A percentile compares a stretch with the other conserved stretches of the same genome.
Conservation (phyloP, 2,329 filamentous ascomycete genomes). For the Pseudogymnoascus sp. region DNA sequence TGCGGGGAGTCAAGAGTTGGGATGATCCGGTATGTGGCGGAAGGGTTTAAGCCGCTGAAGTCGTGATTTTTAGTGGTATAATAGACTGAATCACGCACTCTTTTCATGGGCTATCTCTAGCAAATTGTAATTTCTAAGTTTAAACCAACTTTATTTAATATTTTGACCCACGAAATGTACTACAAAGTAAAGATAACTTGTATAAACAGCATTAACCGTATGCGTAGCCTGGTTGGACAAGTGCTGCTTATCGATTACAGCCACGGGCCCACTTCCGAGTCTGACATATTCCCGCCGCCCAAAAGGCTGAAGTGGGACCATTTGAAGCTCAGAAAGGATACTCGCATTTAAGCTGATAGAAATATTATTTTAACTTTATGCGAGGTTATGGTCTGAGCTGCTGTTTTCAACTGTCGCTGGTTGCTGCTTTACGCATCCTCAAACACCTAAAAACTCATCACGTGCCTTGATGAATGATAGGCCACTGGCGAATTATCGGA, state of each 20-base stretch:
- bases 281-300: neutral
- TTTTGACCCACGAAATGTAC: neutral
- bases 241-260: neutral
- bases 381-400: too few relatives aligned
- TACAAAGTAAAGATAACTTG: neutral
- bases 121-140: neutral
- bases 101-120: neutral
- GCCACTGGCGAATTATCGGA: neutral
- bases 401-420: neutral
- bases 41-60: neutral
- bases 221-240: neutral
- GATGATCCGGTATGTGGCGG: neutral
- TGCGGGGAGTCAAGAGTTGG: neutral
- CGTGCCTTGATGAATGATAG: neutral
- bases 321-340: neutral
- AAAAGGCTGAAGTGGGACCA: neutral
- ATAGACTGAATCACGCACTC: neutral
- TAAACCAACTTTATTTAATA: neutral
- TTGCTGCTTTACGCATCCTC: slow-evolving; percentile 3
- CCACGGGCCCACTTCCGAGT: neutral
- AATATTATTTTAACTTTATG: neutral
- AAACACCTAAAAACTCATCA: neutral
- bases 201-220: neutral
- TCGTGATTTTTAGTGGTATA: neutral
- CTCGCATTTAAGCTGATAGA: neutral